These are phyloP conservation scores for Cyclotella cryptica DNA, from an alignment of 108 stramenopile species.

Conservation along the genomic window DNA sequence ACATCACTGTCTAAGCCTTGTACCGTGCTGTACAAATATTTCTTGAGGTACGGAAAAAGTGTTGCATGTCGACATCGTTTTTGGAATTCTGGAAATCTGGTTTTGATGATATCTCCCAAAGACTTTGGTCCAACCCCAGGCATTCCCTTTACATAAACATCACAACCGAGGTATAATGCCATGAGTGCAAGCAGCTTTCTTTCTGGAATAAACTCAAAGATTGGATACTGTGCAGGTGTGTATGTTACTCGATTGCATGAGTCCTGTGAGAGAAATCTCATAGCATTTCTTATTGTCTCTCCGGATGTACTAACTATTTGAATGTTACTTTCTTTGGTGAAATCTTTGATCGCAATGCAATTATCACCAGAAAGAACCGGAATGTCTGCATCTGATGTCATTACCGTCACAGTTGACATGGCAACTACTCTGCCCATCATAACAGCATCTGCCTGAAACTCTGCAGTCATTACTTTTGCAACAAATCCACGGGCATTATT, in stretches of 20 bases:
- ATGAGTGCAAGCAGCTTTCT: constrained; percentile 16
- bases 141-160: constrained; percentile 21
- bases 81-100: background rate
- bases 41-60: constrained; percentile 14
- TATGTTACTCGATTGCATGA: background rate
- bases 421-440: constrained; percentile 17
- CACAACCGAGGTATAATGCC: constrained; percentile 19
- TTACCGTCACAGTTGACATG: no score
- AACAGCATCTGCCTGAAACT: constrained; percentile 42
- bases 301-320: constrained; percentile 13
- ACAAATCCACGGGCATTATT: constrained; percentile 33
- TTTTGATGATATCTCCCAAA: background rate
- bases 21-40: background rate
- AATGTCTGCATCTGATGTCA: constrained; percentile 27
- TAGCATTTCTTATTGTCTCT: background rate
- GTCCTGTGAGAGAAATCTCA: background rate
- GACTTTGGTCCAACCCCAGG: background rate
- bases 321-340: constrained; percentile 7
- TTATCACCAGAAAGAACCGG: constrained; percentile 25
- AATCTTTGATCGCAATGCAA: constrained; percentile 31
- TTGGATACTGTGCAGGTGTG: background rate
- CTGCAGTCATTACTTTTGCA: constrained; percentile 13
- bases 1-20: background rate
- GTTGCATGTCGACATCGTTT: constrained; percentile 8
- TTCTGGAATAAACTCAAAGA: constrained; percentile 19